Evolutionary conservation across 345 rosid species (phyloP).

Genomic region (Sonneratia alba): DNA sequence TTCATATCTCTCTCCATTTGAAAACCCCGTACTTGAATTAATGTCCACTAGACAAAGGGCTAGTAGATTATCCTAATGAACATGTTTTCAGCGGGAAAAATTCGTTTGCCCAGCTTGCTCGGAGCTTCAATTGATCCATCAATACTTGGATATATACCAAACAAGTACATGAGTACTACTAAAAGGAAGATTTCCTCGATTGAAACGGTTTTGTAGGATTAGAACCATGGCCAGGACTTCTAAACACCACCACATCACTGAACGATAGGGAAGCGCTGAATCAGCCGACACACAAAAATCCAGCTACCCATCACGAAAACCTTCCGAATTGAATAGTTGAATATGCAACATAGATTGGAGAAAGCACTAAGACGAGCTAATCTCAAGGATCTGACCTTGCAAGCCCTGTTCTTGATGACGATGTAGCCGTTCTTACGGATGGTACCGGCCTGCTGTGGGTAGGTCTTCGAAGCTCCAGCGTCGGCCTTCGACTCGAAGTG

Average conservation of each 20-base stretch:
- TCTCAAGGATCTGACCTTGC: constrained; percentile 18
- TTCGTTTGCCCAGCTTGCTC: background rate
- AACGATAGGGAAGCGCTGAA: background rate
- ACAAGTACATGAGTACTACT: too few species aligned
- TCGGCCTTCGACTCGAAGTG: constrained; percentile 39
- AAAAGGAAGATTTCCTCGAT: background rate
- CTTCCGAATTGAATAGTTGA: background rate
- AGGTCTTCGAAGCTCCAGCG: constrained; percentile 42
- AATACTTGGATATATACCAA: too few species aligned
- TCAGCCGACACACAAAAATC: background rate
- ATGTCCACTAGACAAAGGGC: too few species aligned
- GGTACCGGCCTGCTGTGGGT: constrained; percentile 40
- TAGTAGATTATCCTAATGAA: too few species aligned
- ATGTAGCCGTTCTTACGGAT: constrained; percentile 36
- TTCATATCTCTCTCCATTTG: too few species aligned
- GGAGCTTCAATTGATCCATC: background rate
- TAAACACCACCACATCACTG: background rate
- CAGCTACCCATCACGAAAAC: background rate
- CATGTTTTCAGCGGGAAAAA: too few species aligned
- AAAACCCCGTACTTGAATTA: too few species aligned
- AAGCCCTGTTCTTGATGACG: constrained; percentile 33
- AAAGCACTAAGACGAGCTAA: background rate
- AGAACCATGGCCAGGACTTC: too few species aligned
- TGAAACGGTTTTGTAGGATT: background rate
- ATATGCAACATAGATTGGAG: background rate